Percentiles rank a stretch among this genome's conserved stretches.
These are phyloP conservation scores for Arachnopeziza araneosa DNA, from an alignment of 2,329 filamentous ascomycete genomes.

Conservation along the genomic window DNA sequence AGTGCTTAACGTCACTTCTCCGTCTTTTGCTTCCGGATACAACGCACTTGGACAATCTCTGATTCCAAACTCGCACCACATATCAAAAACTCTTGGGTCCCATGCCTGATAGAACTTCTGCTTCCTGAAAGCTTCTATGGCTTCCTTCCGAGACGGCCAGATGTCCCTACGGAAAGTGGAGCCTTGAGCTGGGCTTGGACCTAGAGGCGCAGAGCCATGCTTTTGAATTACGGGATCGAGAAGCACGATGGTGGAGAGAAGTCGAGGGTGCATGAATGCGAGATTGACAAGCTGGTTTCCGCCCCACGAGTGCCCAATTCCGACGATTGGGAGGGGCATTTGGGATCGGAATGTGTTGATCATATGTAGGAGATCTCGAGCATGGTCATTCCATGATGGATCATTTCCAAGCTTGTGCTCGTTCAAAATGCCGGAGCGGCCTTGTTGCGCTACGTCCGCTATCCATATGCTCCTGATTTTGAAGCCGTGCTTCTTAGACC, in stretches of 20 bases:
- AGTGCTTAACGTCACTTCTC: slow-evolving; percentile 67
- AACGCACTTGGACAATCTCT: slow-evolving; percentile 62
- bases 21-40: slow-evolving; percentile 39
- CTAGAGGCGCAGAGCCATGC: slow-evolving; percentile 36
- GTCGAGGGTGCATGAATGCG: slow-evolving; percentile 71
- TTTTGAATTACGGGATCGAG: slow-evolving; percentile 76
- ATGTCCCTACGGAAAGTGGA: slow-evolving; percentile 70
- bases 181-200: slow-evolving; percentile 43
- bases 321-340: slow-evolving; percentile 75
- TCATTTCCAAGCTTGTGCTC: slow-evolving; percentile 75
- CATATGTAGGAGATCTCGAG: slow-evolving; percentile 78
- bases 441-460: slow-evolving; percentile 82
- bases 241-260: slow-evolving; percentile 69
- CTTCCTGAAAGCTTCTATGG: slow-evolving; percentile 58
- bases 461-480: slow-evolving; percentile 82
- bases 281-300: slow-evolving; percentile 67
- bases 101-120: slow-evolving; percentile 75
- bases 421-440: slow-evolving; percentile 72
- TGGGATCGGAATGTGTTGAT: slow-evolving; percentile 75
- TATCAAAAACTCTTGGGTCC: slow-evolving; percentile 74
- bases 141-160: slow-evolving; percentile 73
- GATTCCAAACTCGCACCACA: slow-evolving; percentile 69
- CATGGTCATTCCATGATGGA: slow-evolving; percentile 80
- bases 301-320: slow-evolving; percentile 86
- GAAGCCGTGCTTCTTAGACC: slow-evolving; percentile 53